Evolutionary conservation across 2,329 filamentous ascomycete genomes (phyloP).

Genomic region (Neonectria punicea): DNA sequence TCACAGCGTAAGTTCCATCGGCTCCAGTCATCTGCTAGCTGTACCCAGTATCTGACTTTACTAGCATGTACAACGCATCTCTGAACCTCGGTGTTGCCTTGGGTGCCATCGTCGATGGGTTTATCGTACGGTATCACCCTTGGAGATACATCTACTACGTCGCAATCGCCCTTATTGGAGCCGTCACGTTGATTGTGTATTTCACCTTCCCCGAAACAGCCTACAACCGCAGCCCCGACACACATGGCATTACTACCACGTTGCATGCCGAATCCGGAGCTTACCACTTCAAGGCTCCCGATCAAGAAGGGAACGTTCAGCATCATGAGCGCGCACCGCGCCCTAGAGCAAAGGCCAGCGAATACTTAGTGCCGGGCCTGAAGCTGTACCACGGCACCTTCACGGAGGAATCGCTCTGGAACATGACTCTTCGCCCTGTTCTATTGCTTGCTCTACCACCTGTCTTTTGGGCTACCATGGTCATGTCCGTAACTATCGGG

Average conservation of each 20-base stretch:
- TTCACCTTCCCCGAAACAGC: conserved; percentile 65
- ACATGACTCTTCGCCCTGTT: conserved; percentile 58
- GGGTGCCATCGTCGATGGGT: conserved; percentile 53
- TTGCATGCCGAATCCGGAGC: conserved; percentile 16
- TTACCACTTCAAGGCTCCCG: conserved; percentile 17
- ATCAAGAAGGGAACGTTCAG: conserved; percentile 17
- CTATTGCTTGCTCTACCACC: conserved; percentile 59
- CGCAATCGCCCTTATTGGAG: conserved; percentile 56
- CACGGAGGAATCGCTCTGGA: conserved; percentile 38
- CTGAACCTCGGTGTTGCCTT: conserved; percentile 53
- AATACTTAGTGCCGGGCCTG: conserved; percentile 13
- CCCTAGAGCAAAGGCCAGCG: conserved; percentile 2
- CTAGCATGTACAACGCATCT: conserved; percentile 50
- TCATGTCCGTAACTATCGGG: conserved; percentile 63
- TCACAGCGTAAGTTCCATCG: conserved; percentile 54
- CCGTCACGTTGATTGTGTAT: conserved; percentile 56
- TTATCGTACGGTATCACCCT: conserved; percentile 57
- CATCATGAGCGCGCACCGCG: conserved; percentile 12
- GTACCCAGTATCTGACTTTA: not conserved
- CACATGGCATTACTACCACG: conserved; percentile 17
- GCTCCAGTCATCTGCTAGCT: not conserved
- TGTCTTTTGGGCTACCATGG: conserved; percentile 62
- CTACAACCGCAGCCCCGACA: conserved; percentile 48
- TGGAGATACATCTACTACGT: conserved; percentile 63
- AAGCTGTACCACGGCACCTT: conserved; percentile 24